Evolutionary conservation across 345 rosid species (phyloP).

Genomic region (Physaria fendleri): DNA sequence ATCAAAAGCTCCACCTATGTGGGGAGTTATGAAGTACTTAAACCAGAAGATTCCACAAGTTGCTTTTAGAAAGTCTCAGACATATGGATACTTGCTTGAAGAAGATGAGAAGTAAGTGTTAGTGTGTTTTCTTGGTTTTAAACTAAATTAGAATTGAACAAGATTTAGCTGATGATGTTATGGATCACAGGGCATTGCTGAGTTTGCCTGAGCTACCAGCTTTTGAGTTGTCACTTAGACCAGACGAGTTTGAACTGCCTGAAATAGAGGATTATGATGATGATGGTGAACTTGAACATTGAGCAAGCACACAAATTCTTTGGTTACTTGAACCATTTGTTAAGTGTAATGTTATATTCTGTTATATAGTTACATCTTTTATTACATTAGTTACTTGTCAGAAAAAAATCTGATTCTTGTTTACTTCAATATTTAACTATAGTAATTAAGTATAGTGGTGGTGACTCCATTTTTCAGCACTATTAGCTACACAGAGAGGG

Average conservation of each 20-base stretch:
- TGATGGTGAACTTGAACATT: too few relatives aligned
- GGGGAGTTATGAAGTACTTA: constrained; percentile 85
- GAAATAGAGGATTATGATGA: constrained; percentile 46
- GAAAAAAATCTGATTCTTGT: too few relatives aligned
- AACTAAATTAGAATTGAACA: not conserved
- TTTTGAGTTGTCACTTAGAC: constrained; percentile 74
- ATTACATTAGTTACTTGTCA: too few relatives aligned
- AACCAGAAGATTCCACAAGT: constrained; percentile 90
- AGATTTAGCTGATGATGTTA: not conserved
- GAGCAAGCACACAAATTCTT: too few relatives aligned
- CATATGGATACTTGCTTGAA: constrained; percentile 73
- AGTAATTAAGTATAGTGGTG: too few relatives aligned
- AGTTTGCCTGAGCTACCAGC: constrained; percentile 78
- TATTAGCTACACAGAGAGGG: too few relatives aligned
- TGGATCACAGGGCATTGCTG: constrained; percentile 46
- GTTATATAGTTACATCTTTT: too few relatives aligned
- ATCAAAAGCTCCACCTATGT: constrained; percentile 72
- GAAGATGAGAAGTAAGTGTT: constrained; percentile 83
- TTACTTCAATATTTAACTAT: too few relatives aligned
- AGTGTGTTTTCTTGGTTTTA: constrained; percentile 12
- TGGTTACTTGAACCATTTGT: too few relatives aligned
- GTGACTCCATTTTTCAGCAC: too few relatives aligned
- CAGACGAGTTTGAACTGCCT: constrained; percentile 67
- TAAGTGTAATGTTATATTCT: too few relatives aligned
- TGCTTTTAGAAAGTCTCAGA: constrained; percentile 75